Evolutionary conservation across 1,284 basidiomycete genomes (phyloP), one percentile per base, ranked within the genome.

Genomic region (Cryptococcus hybrid): DNA sequence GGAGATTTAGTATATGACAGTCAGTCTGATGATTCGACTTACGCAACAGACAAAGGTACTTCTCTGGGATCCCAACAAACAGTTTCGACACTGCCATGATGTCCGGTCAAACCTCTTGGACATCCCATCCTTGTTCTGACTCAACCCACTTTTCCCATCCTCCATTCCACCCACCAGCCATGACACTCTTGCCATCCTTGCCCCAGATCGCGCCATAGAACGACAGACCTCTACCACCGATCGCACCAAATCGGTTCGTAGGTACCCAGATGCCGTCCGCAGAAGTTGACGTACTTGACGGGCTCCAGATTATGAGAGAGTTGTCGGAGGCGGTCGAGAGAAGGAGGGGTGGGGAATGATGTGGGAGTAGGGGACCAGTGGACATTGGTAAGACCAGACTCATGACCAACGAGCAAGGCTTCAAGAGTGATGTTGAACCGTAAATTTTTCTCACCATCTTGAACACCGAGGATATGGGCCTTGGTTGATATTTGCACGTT

Each of bases 81-180:
- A 56, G 87, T 86, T 69, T 84, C 86, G 1, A 95, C 89, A 4
- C 86, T 82, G 0, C 86, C 88, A 53, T 80, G 85, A 74, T 97
- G 93, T 0, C 93, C 93, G 11, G 83, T 85, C 50, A 91, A 81
- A 0, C 90, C 91, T n/a, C 85, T 84, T 58, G 24, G 61, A 94
- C 88, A 45, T 75, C 78, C 93, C 93, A 97, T 9, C 65, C 74
- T 4, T 57, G 56, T 2, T 77, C 77, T 47, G n/a, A 35, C 18
- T 55, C 44, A 2, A 63, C 76, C 93, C 93, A 98, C 49, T 90
- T 82, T 68, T 93, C 83, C 86, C 90, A 92, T 3, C 90, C 89
- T 35, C 94, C 93, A 51, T 86, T 86, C 93, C 94, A 97, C 0
- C 92, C 93, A 83, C 88, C 90, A 1, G 88, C 89, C 9, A 93